Evolutionary conservation across 495 filamentous ascomycete species (phyloP), one percentile per base, ranked within the genome.

Genomic region (Daldinia bambusicola): DNA sequence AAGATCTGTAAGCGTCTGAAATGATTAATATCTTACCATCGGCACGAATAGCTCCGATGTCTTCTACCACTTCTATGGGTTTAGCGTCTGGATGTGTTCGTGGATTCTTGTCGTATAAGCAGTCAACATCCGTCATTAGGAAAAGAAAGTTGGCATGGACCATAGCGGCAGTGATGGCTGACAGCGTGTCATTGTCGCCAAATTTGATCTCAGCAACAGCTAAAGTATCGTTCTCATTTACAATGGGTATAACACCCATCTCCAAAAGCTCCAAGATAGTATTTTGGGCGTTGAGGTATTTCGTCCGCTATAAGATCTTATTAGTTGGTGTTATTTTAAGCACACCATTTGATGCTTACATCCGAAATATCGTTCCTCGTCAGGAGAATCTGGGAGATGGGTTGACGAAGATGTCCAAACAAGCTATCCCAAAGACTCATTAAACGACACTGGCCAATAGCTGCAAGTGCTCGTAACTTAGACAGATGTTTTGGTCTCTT

Each of bases 141-240:
- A 99, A 99, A 13, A 99, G 87, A 71, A 97, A 95, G 77, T 99
- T 93, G 50, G 95, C 95, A 76, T 97, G 93, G 69, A 98, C 91
- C 93, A 98, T 97, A 53, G 92, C 96, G 5, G 95, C 95, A 1
- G 95, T 97, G 71, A 99, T 97, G 43, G 96, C 95, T 36, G 93
- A 96, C 32, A 99, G 83, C 13, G 95, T 99, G 80, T 99, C 95
- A 73, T 99, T 99, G 82, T 99, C 95, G 67, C 95, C 95, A 75
- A 99, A 99, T 86, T 98, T 98, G 78, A 99, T 98, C 88, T 99
- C 95, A 51, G 95, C 90, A 75, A 99, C 95, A 45, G 94, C 92
- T 50, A 99, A 81, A 6, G 96, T 99, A 79, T 99, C 95, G 78
- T 99, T 99, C 79, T 99, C 95, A 73, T 99, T 99, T 65, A 99